Evolutionary conservation across 2,329 filamentous ascomycete species (phyloP).

Genomic region (Aplosporella prunicola): DNA sequence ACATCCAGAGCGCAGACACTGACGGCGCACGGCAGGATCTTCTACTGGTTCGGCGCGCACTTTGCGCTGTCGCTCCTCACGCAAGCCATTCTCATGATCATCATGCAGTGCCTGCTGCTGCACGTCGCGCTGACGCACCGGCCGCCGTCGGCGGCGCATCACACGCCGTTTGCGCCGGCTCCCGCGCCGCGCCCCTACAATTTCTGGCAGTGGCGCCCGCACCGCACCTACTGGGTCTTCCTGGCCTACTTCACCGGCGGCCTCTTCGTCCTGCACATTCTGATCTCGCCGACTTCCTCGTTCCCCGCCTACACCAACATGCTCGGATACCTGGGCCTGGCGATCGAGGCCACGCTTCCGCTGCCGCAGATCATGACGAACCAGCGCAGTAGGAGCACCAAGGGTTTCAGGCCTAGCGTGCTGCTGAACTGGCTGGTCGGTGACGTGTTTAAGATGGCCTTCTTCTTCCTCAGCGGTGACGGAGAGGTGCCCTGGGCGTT

Average conservation of each 20-base stretch:
- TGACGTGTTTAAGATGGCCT: constrained; percentile 72
- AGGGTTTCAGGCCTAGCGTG: constrained; percentile 68
- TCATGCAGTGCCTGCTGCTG: constrained; percentile 48
- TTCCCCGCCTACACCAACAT: constrained; percentile 57
- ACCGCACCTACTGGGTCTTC: constrained; percentile 73
- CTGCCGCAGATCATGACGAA: constrained; percentile 71
- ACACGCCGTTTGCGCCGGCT: constrained; percentile 51
- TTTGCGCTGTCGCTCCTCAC: constrained; percentile 50
- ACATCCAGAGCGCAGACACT: not conserved
- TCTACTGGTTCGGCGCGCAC: constrained; percentile 56
- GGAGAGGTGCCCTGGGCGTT: constrained; percentile 67
- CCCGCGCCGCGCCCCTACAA: constrained; percentile 54
- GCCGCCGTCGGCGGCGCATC: constrained; percentile 30
- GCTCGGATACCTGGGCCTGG: constrained; percentile 66
- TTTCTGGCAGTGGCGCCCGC: constrained; percentile 75
- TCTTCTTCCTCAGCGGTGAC: constrained; percentile 65
- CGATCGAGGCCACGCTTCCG: constrained; percentile 71
- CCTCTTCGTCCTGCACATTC: constrained; percentile 55
- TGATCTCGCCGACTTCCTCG: constrained; percentile 50
- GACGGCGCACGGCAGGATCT: constrained; percentile 36
- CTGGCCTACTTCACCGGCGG: constrained; percentile 55
- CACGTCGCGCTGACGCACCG: constrained; percentile 53
- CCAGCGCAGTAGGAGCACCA: constrained; percentile 57
- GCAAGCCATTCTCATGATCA: constrained; percentile 52
- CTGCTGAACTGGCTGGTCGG: constrained; percentile 69